phyloP scores from a whole-genome alignment of 768 basidiomycete species.

The Pleurotus salmoneostramineus region DNA sequence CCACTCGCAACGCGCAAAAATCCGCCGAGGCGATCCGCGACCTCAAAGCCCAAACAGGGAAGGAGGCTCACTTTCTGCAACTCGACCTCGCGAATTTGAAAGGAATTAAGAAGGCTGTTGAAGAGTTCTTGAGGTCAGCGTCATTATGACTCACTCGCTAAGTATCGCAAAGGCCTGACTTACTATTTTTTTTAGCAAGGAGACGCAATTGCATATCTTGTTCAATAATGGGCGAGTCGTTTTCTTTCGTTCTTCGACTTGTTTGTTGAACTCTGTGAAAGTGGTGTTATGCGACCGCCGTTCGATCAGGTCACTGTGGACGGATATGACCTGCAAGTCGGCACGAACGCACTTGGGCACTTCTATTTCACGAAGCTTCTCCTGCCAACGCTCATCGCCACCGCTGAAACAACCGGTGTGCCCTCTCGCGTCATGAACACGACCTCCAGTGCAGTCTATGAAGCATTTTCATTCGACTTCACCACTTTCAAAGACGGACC shows the following conservation, averaged over 20 bases:
- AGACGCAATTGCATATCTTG: slow-evolving; percentile 39
- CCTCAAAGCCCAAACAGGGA: slow-evolving; percentile 35
- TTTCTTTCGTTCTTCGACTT: neutral
- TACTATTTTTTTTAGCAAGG: slow-evolving; percentile 27
- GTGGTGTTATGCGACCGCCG: slow-evolving; percentile 44
- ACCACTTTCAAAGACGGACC: slow-evolving; percentile 36
- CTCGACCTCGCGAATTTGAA: slow-evolving; percentile 43
- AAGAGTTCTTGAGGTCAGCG: slow-evolving; percentile 31
- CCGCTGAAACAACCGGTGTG: slow-evolving; percentile 26
- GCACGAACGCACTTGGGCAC: slow-evolving; percentile 51
- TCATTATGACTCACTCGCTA: neutral
- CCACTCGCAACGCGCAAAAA: slow-evolving; percentile 34
- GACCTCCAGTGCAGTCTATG: slow-evolving; percentile 28
- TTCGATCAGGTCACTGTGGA: slow-evolving; percentile 38
- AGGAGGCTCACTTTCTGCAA: slow-evolving; percentile 36
- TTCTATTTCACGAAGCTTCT: slow-evolving; percentile 43
- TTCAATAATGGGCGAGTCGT: slow-evolving; percentile 43
- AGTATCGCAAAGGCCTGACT: too few relatives aligned
- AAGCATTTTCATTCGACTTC: slow-evolving; percentile 24
- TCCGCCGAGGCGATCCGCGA: slow-evolving; percentile 34
- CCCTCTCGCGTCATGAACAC: slow-evolving; percentile 35
- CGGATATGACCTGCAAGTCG: slow-evolving; percentile 56
- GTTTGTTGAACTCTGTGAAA: slow-evolving; percentile 11
- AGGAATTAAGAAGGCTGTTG: slow-evolving; percentile 34
- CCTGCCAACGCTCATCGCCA: slow-evolving; percentile 33